Percentiles rank a stretch among this genome's conserved stretches.
Conservation (phyloP, 768 basidiomycete species). For the Gymnopilus junonius region DNA sequence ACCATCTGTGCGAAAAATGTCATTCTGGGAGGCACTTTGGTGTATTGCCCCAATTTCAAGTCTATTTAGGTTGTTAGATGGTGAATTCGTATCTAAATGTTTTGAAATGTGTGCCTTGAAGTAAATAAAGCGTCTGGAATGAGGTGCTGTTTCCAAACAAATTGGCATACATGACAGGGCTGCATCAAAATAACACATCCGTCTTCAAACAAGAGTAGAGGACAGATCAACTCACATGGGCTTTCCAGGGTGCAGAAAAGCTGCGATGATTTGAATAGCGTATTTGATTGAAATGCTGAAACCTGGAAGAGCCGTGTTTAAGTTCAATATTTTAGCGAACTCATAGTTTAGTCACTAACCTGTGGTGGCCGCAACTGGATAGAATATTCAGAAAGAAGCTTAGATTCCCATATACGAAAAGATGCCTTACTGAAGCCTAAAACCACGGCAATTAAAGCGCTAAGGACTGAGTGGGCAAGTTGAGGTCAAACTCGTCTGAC, state of each 20-base stretch:
- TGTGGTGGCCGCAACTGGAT: constrained; percentile 22
- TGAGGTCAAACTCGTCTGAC: neutral
- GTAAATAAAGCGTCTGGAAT: constrained; percentile 55
- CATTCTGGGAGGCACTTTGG: constrained; percentile 66
- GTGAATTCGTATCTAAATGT: constrained; percentile 18
- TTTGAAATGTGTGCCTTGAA: constrained; percentile 41
- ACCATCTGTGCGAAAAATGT: constrained; percentile 64
- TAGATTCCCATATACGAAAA: neutral
- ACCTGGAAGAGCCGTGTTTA: constrained; percentile 16
- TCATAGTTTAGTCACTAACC: constrained; percentile 1
- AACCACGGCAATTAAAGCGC: constrained; percentile 40
- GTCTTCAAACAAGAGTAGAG: too few relatives aligned
- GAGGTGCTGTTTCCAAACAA: constrained; percentile 56
- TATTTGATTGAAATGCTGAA: constrained; percentile 54
- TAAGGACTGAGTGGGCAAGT: constrained; percentile 23
- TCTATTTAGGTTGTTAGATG: constrained; percentile 32
- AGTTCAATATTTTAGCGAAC: neutral
- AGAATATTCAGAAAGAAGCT: neutral
- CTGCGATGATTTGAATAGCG: constrained; percentile 53
- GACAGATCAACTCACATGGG: constrained; percentile 46
- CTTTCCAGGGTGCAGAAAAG: constrained; percentile 52
- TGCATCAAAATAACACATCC: too few relatives aligned
- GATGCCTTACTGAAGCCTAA: constrained; percentile 44
- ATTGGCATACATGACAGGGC: constrained; percentile 60
- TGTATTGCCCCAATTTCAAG: constrained; percentile 72